Percentiles rank a stretch among this genome's conserved stretches.
phyloP scores from a whole-genome alignment of 164 flowering plant species.

The Nelumbo lutea region DNA sequence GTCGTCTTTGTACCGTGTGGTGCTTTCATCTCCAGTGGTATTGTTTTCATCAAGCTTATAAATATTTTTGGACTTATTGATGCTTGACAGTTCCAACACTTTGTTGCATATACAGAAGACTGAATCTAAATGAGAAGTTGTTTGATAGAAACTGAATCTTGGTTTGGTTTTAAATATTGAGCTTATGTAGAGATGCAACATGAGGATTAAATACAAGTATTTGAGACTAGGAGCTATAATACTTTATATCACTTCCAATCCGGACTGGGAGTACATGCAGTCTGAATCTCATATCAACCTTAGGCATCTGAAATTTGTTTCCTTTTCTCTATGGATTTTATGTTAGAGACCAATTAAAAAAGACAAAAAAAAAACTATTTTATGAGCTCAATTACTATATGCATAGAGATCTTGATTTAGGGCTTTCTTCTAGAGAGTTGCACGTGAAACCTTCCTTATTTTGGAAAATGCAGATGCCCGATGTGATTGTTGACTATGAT shows the following conservation, averaged over 20 bases:
- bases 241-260: too few relatives aligned
- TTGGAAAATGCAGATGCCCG: conserved; percentile 71
- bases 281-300: too few relatives aligned
- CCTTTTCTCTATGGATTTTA: background rate
- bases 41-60: conserved; percentile 1
- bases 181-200: too few relatives aligned
- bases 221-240: too few relatives aligned
- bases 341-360: background rate
- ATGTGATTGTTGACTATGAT: conserved; percentile 75
- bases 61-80: background rate
- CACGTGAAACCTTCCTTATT: conserved; percentile 5
- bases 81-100: background rate
- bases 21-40: conserved; percentile 98
- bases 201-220: too few relatives aligned
- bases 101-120: too few relatives aligned
- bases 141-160: too few relatives aligned
- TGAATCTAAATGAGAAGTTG: too few relatives aligned
- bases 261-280: too few relatives aligned
- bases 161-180: too few relatives aligned
- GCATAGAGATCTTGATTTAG: too few relatives aligned
- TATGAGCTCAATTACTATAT: background rate
- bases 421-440: background rate
- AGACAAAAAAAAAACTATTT: background rate
- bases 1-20: conserved; percentile 60
- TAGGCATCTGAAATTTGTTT: background rate